Evolutionary conservation across 2,329 filamentous ascomycete genomes (phyloP).

Genomic region (Pseudogymnoascus sp.): DNA sequence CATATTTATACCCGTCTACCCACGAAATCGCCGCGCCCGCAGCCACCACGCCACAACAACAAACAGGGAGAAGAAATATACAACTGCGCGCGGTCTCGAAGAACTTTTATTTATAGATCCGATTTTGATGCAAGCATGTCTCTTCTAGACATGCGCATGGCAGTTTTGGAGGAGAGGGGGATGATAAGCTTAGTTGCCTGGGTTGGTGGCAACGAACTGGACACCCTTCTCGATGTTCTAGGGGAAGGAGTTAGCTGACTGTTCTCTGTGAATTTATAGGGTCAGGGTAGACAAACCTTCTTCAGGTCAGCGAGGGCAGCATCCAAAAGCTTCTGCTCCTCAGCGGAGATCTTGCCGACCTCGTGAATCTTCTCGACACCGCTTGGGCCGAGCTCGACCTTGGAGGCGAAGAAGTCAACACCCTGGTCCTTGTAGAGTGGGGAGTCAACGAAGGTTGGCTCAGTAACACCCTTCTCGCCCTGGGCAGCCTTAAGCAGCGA

Average conservation of each 20-base stretch:
- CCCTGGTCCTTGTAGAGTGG: conserved; percentile 98
- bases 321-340: conserved; percentile 85
- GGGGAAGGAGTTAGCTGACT: conserved; percentile 28
- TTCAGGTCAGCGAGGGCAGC: conserved; percentile 75
- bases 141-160: conserved; percentile 8
- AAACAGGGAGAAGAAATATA: conserved; percentile 3
- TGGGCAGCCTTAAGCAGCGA: conserved; percentile 84
- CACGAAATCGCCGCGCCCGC: not conserved
- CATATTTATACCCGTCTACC: conserved; percentile 8
- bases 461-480: conserved; percentile 88
- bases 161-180: not conserved
- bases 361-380: conserved; percentile 91
- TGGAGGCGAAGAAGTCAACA: conserved; percentile 92
- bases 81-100: conserved; percentile 3
- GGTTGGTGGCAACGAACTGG: conserved; percentile 49
- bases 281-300: conserved; percentile 35
- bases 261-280: not conserved
- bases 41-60: conserved; percentile 5
- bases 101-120: not conserved
- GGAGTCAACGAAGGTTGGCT: conserved; percentile 95
- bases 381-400: conserved; percentile 90
- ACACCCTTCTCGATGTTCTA: conserved; percentile 90
- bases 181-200: conserved; percentile 41
- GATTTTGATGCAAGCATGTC: not conserved
- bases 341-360: conserved; percentile 72